Evolutionary conservation across 140 eudicot species (phyloP).

Genomic region (Anethum foeniculum): DNA sequence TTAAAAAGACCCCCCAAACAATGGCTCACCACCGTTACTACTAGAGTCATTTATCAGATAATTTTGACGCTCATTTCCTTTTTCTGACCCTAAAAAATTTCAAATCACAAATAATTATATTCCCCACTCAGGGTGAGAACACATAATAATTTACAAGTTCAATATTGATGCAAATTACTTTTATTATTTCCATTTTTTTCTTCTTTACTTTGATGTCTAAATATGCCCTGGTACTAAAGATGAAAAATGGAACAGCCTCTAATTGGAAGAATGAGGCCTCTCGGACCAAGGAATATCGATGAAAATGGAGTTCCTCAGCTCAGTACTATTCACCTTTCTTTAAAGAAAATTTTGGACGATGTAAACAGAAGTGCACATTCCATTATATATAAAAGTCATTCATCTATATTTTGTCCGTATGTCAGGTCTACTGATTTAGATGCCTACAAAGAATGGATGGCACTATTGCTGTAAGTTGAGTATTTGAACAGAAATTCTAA

Average conservation of each 20-base stretch:
- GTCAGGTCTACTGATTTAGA: conserved; percentile 7
- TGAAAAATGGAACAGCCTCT: background rate
- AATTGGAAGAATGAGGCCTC: background rate
- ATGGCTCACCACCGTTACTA: background rate
- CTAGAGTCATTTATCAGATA: background rate
- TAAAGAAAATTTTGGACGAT: conserved; percentile 2
- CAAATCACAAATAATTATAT: background rate
- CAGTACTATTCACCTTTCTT: background rate
- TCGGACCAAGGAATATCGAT: background rate
- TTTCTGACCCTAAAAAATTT: background rate
- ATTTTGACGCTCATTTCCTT: background rate
- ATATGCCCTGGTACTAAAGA: conserved; percentile 5
- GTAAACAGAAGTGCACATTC: background rate
- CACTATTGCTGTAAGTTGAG: conserved; percentile 9
- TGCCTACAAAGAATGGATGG: conserved; percentile 7
- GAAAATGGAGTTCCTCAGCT: background rate
- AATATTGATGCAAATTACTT: background rate
- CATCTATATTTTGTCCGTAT: background rate
- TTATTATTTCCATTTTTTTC: background rate
- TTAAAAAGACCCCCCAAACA: background rate
- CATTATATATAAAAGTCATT: conserved; percentile 7
- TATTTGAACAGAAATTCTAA: conserved; percentile 4
- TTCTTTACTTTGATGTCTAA: background rate
- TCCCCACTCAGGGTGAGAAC: conserved; percentile 3
- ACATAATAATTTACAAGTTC: background rate